Conservation (phyloP, 2,329 filamentous ascomycete species). For the Onygena corvina region DNA sequence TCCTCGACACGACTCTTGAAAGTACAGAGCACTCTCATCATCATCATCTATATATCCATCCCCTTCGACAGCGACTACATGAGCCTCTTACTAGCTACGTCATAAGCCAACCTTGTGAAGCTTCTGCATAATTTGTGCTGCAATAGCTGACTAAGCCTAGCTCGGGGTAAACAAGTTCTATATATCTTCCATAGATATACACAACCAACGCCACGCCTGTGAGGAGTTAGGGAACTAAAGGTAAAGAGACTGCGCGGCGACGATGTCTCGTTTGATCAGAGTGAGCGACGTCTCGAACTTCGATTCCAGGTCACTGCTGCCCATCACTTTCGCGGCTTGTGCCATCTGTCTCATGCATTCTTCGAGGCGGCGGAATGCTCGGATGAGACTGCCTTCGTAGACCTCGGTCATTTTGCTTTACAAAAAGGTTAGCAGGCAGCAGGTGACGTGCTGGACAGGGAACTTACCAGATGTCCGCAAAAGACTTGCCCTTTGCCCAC, state of each 20-base stretch:
- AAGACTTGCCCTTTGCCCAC: slow-evolving; percentile 82
- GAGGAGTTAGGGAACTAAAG: slow-evolving; percentile 41
- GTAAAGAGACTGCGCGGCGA: slow-evolving; percentile 87
- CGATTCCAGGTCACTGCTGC: slow-evolving; percentile 78
- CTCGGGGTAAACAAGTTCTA: neutral
- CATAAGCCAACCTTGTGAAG: neutral
- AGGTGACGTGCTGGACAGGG: slow-evolving; percentile 5
- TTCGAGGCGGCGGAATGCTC: slow-evolving; percentile 87
- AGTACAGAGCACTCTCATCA: too few relatives aligned
- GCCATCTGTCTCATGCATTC: slow-evolving; percentile 91
- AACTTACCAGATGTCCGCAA: slow-evolving; percentile 87
- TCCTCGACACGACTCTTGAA: too few relatives aligned
- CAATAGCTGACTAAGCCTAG: neutral
- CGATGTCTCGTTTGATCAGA: slow-evolving; percentile 85
- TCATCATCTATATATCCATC: too few relatives aligned
- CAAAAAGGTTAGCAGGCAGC: slow-evolving; percentile 11
- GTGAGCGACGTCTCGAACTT: slow-evolving; percentile 81
- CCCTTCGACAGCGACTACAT: too few relatives aligned
- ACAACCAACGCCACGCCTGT: slow-evolving; percentile 3
- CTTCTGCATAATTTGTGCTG: neutral
- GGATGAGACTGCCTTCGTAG: slow-evolving; percentile 92
- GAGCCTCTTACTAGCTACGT: neutral
- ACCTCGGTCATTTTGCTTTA: slow-evolving; percentile 95
- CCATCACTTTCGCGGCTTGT: slow-evolving; percentile 95
- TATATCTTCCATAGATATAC: slow-evolving; percentile 1